phyloP scores from a whole-genome alignment of 768 basidiomycete species.

The Pisolithus microcarpus region DNA sequence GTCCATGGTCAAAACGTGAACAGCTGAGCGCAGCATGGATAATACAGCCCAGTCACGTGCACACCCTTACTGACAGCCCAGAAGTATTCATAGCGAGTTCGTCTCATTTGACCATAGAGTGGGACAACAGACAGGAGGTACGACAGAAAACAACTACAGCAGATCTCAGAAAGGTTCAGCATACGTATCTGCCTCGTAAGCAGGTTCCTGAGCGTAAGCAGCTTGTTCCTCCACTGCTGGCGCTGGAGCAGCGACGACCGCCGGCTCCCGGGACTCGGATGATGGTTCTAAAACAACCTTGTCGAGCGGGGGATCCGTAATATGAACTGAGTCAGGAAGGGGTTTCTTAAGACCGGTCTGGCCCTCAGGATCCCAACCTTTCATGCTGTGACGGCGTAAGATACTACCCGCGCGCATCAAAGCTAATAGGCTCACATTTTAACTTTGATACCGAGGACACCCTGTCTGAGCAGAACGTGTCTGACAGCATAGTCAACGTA shows the following conservation, averaged over 20 bases:
- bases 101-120: background rate
- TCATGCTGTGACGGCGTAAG: slow-evolving; percentile 63
- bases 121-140: background rate
- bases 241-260: slow-evolving; percentile 39
- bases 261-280: slow-evolving; percentile 80
- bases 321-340: slow-evolving; percentile 90
- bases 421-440: slow-evolving; percentile 68
- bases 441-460: slow-evolving; percentile 99
- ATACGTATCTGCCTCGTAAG: slow-evolving; percentile 38
- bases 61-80: too few relatives aligned
- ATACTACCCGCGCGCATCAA: background rate
- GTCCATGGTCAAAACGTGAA: slow-evolving; percentile 6
- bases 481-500: slow-evolving; percentile 97
- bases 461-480: slow-evolving; percentile 96
- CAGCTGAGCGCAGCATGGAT: background rate
- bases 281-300: slow-evolving; percentile 84
- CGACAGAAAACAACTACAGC: background rate
- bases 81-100: background rate
- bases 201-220: slow-evolving; percentile 24
- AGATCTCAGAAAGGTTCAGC: slow-evolving; percentile 50
- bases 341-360: slow-evolving; percentile 83
- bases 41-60: too few relatives aligned
- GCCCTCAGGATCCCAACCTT: slow-evolving; percentile 91
- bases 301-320: slow-evolving; percentile 84
- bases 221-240: slow-evolving; percentile 47